Evolutionary conservation across 73 alveolate genomes (phyloP), one percentile per base, ranked within the genome.

Genomic region (Paramecium sonneborni): DNA sequence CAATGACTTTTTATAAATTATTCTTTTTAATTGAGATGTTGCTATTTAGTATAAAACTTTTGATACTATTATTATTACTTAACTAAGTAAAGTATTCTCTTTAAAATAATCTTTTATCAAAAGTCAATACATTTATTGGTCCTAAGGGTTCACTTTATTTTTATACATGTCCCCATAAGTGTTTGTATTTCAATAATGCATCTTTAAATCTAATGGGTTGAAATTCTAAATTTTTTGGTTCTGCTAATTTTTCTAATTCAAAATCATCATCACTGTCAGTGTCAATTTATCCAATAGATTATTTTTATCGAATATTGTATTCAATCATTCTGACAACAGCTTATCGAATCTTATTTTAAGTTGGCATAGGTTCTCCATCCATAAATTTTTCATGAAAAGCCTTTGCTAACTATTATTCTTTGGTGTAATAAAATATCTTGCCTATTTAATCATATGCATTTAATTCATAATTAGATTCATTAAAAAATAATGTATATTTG

Each of bases 351-450:
- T 38, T 30, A 79, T 46, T 44, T 30, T 38, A 23, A 4, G 24
- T 62, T 41, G 90, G 46, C 41, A 79, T 23, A n/a, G 76, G 69
- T 43, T 41, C 69, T 10, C 90, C 90, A 39, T 79, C 90, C 72
- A 79, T 38, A 24, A 79, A 79, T 24, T 79, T 79, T 44, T 79
- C 90, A 79, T 79, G 90, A 26, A 79, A 79, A 14, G 90, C 69
- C n/a, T 79, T 79, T 11, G 90, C 90, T 20, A 39, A 43, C 41
- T 38, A 44, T 44, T 32, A 46, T 79, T 79, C 44, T 43, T 79
- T 38, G 9, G 55, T 79, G 55, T 79, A 79, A 44, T 79, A 79
- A 3, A 43, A 79, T 43, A 79, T 46, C 28, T 79, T 79, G 32
- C 90, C 90, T 41, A 44, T 34, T 46, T 41, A 44, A 21, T 79